Percentiles rank a stretch among this genome's conserved stretches.
Evolutionary conservation across 1,139 yeast genomes (phyloP).

Genomic region (Debaryomyces nepalensis): DNA sequence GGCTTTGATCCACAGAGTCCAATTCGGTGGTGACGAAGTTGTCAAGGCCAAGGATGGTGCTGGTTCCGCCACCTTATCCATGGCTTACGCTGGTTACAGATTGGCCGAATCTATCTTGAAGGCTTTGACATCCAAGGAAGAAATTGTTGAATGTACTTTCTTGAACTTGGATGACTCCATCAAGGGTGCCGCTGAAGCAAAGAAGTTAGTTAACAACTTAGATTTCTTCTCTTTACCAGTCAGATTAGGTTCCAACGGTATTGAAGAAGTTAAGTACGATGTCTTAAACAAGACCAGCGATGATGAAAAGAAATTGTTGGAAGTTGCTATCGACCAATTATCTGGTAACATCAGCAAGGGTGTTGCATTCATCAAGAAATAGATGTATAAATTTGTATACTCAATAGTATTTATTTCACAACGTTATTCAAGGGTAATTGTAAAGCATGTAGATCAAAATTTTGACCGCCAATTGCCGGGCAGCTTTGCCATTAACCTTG

Average conservation of each 20-base stretch:
- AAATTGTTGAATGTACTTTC: slow-evolving; percentile 78
- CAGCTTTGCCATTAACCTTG: too few species aligned
- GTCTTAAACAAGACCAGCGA: slow-evolving; percentile 57
- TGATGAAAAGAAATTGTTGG: slow-evolving; percentile 76
- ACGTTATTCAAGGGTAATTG: not conserved
- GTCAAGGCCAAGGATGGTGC: slow-evolving; percentile 99
- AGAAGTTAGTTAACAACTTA: slow-evolving; percentile 71
- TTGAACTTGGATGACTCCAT: slow-evolving; percentile 51
- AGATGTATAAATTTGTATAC: slow-evolving; percentile 11
- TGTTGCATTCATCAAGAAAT: slow-evolving; percentile 51
- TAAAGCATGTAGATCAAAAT: not conserved
- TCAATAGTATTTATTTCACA: slow-evolving; percentile 1
- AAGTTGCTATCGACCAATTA: slow-evolving; percentile 84
- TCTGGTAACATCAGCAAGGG: slow-evolving; percentile 71
- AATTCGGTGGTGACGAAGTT: slow-evolving; percentile 99
- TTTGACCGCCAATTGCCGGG: not conserved
- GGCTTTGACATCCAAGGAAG: slow-evolving; percentile 55
- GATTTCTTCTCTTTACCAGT: slow-evolving; percentile 95
- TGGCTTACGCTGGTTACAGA: slow-evolving; percentile 98
- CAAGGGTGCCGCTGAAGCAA: slow-evolving; percentile 77
- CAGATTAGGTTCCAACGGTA: slow-evolving; percentile 88
- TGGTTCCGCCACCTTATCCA: slow-evolving; percentile 97
- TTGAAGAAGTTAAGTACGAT: slow-evolving; percentile 60
- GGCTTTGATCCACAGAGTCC: slow-evolving; percentile 87
- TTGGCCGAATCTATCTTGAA: slow-evolving; percentile 87